Percentiles rank a stretch among this genome's conserved stretches.
Evolutionary conservation across 1,139 yeast species (phyloP).

Genomic region (Yamadazyma songkhlaensis): DNA sequence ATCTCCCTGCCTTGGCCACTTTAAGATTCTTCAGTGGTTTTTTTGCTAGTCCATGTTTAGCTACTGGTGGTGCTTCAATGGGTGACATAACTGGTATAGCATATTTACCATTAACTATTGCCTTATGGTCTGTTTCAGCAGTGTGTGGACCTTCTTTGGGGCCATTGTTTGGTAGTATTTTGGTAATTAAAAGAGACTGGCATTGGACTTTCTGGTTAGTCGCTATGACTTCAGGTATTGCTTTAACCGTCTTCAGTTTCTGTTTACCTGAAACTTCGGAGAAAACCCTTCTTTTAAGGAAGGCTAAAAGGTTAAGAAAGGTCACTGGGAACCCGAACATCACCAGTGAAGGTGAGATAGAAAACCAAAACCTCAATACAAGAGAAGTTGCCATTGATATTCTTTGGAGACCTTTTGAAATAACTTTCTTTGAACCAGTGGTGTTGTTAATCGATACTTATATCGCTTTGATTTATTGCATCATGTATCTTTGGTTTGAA

Average conservation of each 20-base stretch:
- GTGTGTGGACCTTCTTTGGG: constrained; percentile 37
- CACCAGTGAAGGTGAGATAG: constrained; percentile 28
- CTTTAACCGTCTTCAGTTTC: constrained; percentile 23
- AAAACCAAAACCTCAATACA: constrained; percentile 17
- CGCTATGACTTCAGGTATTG: constrained; percentile 27
- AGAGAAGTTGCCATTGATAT: constrained; percentile 31
- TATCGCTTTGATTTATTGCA: constrained; percentile 51
- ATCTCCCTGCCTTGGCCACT: constrained; percentile 29
- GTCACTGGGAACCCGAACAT: constrained; percentile 32
- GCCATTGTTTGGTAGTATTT: constrained; percentile 34
- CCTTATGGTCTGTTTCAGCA: constrained; percentile 32
- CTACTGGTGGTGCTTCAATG: constrained; percentile 36
- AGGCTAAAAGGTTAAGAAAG: constrained; percentile 34
- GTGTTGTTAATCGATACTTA: constrained; percentile 48
- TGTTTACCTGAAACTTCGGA: constrained; percentile 35
- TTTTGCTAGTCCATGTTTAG: constrained; percentile 32
- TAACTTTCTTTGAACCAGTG: constrained; percentile 43
- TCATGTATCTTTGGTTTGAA: constrained; percentile 58
- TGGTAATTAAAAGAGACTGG: constrained; percentile 20
- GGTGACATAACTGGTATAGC: constrained; percentile 25
- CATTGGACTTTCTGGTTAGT: constrained; percentile 43
- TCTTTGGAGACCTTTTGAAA: constrained; percentile 49
- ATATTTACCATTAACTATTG: constrained; percentile 32
- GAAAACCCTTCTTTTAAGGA: constrained; percentile 32
- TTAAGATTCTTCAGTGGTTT: constrained; percentile 32